These are phyloP conservation scores for Acacia concinna DNA, from an alignment of 331 rosid genomes.

Conservation along the genomic window DNA sequence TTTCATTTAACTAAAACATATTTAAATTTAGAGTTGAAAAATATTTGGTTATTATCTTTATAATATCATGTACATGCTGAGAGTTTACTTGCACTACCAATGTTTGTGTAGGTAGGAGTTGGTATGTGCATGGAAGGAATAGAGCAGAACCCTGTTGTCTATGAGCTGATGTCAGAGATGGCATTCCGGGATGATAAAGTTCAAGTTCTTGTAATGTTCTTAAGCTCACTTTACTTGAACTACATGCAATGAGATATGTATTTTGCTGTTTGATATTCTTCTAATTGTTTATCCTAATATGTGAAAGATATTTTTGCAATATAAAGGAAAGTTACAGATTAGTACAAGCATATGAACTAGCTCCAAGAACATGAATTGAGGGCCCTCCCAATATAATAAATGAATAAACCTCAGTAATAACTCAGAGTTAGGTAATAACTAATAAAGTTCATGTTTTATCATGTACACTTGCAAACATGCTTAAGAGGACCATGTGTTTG, in stretches of 20 bases:
- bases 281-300: neutral
- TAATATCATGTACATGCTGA: conserved; percentile 20
- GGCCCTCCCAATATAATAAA: neutral
- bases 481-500: neutral
- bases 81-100: neutral
- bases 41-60: neutral
- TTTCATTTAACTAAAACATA: conserved; percentile 11
- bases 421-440: neutral
- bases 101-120: conserved; percentile 75
- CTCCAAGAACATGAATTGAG: neutral
- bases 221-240: conserved; percentile 10
- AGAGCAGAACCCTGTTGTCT: conserved; percentile 88
- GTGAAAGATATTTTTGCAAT: neutral
- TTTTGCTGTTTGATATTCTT: conserved; percentile 3
- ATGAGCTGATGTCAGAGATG: conserved; percentile 93
- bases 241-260: neutral
- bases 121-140: conserved; percentile 99
- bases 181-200: conserved; percentile 78
- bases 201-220: conserved; percentile 55
- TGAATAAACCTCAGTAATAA: neutral
- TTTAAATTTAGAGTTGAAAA: conserved; percentile 14
- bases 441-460: neutral
- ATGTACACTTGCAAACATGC: conserved; percentile 5
- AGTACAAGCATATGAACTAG: neutral
- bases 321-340: neutral